Evolutionary conservation across 2,329 filamentous ascomycete species (phyloP).

Genomic region (Talaromyces sp.): DNA sequence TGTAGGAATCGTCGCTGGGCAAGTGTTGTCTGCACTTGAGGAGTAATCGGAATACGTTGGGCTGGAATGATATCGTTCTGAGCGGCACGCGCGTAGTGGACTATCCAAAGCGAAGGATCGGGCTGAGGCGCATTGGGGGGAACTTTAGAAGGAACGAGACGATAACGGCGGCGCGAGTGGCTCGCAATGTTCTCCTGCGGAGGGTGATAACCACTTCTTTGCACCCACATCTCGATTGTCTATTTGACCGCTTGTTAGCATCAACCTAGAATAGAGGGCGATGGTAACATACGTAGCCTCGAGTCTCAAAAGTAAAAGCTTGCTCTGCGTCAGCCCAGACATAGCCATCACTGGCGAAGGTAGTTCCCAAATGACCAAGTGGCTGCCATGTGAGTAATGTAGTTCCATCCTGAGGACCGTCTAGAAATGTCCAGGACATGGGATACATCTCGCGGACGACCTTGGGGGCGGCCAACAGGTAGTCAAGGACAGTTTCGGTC

Average conservation of each 20-base stretch:
- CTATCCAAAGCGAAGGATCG: slow-evolving; percentile 83
- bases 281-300: slow-evolving; percentile 60
- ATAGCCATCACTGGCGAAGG: slow-evolving; percentile 88
- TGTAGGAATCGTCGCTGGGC: slow-evolving; percentile 58
- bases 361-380: slow-evolving; percentile 64
- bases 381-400: slow-evolving; percentile 89
- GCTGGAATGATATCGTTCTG: slow-evolving; percentile 70
- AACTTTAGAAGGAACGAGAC: slow-evolving; percentile 70
- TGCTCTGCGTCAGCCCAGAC: slow-evolving; percentile 84
- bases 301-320: slow-evolving; percentile 70
- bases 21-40: slow-evolving; percentile 43
- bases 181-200: slow-evolving; percentile 69
- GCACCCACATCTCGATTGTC: slow-evolving; percentile 85
- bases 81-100: slow-evolving; percentile 82
- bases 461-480: slow-evolving; percentile 78
- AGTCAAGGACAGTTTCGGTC: slow-evolving; percentile 75
- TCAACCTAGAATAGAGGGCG: not conserved
- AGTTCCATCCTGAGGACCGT: slow-evolving; percentile 76
- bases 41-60: slow-evolving; percentile 52
- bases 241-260: slow-evolving; percentile 38
- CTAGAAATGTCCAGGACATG: slow-evolving; percentile 91
- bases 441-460: slow-evolving; percentile 80
- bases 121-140: slow-evolving; percentile 67
- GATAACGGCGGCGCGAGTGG: slow-evolving; percentile 82
- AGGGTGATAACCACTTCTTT: slow-evolving; percentile 76